A percentile compares a stretch with the other conserved stretches of the same genome.
Conservation (phyloP, 352 stramenopile species). For the Aphanomyces stellatus region DNA sequence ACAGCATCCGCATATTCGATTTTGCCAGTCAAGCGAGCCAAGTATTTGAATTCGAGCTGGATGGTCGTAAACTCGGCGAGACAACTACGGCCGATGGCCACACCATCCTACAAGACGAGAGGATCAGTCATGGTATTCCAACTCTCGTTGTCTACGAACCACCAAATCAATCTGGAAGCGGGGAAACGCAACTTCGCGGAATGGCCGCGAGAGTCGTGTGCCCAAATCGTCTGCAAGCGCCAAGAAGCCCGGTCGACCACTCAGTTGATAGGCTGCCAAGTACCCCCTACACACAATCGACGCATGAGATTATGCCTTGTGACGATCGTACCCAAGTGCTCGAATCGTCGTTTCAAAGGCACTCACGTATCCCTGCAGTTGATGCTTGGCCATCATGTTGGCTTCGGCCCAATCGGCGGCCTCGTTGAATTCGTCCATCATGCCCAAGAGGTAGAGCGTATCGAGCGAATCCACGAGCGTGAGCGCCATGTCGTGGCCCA, state of each 20-base stretch:
- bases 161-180: background rate
- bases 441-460: constrained; percentile 15
- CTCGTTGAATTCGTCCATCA: constrained; percentile 11
- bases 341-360: constrained; percentile 15
- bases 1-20: constrained; percentile 15
- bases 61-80: constrained; percentile 19
- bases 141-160: background rate
- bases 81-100: background rate
- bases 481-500: constrained; percentile 24
- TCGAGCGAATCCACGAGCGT: constrained; percentile 14
- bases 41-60: constrained; percentile 22
- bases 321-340: constrained; percentile 1
- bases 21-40: constrained; percentile 15
- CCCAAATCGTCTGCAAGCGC: background rate
- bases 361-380: background rate
- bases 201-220: background rate
- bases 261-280: background rate
- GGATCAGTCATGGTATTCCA: background rate
- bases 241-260: background rate
- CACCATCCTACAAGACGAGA: background rate
- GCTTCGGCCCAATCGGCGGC: constrained; percentile 1
- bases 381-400: background rate
- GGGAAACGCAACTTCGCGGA: background rate
- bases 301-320: too few relatives aligned
- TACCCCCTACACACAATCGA: background rate